Conservation (phyloP, 257 asterid species). For the Forsythia suspensa region DNA sequence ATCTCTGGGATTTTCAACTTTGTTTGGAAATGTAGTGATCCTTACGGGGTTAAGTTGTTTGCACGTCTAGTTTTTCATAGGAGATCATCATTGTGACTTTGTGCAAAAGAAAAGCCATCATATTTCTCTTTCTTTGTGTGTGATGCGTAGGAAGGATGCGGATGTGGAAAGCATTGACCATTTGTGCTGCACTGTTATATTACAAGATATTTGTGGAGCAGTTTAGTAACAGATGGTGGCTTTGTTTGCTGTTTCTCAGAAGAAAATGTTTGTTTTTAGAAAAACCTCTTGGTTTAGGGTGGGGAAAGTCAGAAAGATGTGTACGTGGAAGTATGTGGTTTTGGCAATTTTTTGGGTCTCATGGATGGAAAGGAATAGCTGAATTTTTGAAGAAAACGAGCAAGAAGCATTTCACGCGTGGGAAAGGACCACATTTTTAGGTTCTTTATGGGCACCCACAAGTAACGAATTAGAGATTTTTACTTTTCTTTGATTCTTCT, state of each 20-base stretch:
- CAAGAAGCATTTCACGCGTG: not conserved
- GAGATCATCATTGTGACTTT: not conserved
- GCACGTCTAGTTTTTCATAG: not conserved
- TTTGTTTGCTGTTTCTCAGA: not conserved
- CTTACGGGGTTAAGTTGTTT: not conserved
- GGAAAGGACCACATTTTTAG: not conserved
- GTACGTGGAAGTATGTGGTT: not conserved
- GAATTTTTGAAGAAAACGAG: not conserved
- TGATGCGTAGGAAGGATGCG: not conserved
- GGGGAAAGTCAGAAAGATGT: not conserved
- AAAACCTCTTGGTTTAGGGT: not conserved
- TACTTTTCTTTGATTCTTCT: not conserved
- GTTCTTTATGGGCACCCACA: not conserved
- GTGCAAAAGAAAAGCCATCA: not conserved
- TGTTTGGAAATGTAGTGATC: not conserved
- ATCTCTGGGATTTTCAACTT: not conserved
- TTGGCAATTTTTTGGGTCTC: not conserved
- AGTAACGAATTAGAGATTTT: not conserved
- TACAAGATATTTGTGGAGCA: not conserved
- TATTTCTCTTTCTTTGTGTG: not conserved
- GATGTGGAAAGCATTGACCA: not conserved
- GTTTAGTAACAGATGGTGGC: not conserved
- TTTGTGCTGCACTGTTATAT: not conserved
- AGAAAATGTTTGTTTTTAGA: not conserved
- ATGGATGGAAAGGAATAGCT: not conserved